Percentiles rank a stretch among this genome's conserved stretches.
Evolutionary conservation across 345 rosid species (phyloP).

Genomic region (Acer negundo): DNA sequence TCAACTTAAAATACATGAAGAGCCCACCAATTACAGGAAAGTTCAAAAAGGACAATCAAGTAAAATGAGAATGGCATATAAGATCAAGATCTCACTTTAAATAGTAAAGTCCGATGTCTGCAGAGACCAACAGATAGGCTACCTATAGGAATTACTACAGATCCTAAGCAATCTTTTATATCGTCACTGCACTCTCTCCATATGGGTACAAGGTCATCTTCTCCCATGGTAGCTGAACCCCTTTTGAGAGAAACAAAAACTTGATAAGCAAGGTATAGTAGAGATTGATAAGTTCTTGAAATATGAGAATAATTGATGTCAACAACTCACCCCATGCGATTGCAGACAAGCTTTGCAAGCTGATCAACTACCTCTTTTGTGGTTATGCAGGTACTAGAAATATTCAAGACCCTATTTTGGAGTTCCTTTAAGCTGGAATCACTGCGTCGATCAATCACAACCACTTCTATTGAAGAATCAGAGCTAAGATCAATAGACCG

Average conservation of each 20-base stretch:
- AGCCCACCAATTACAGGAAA: neutral
- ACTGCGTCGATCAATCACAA: conserved; percentile 71
- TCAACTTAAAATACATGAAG: neutral
- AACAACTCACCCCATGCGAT: conserved; percentile 82
- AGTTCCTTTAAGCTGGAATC: conserved; percentile 87
- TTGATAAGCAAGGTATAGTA: conserved; percentile 28
- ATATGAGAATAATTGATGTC: conserved; percentile 18
- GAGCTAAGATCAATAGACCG: conserved; percentile 68
- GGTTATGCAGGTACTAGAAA: conserved; percentile 69
- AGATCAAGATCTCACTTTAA: conserved; percentile 69
- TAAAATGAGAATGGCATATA: conserved; percentile 11
- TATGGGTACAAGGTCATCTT: conserved; percentile 63
- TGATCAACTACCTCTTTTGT: conserved; percentile 91
- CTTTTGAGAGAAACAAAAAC: conserved; percentile 45
- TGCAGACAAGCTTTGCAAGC: conserved; percentile 92
- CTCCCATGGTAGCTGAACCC: conserved; percentile 66
- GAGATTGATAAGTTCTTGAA: conserved; percentile 15
- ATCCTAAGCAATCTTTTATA: conserved; percentile 81
- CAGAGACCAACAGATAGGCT: conserved; percentile 91
- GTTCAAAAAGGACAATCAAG: neutral
- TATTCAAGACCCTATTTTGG: conserved; percentile 70
- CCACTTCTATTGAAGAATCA: conserved; percentile 74
- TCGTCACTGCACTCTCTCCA: conserved; percentile 86
- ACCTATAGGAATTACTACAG: conserved; percentile 88
- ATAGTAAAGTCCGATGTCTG: conserved; percentile 93